Evolutionary conservation across 495 filamentous ascomycete species (phyloP).

Genomic region (Aspergillus steynii): DNA sequence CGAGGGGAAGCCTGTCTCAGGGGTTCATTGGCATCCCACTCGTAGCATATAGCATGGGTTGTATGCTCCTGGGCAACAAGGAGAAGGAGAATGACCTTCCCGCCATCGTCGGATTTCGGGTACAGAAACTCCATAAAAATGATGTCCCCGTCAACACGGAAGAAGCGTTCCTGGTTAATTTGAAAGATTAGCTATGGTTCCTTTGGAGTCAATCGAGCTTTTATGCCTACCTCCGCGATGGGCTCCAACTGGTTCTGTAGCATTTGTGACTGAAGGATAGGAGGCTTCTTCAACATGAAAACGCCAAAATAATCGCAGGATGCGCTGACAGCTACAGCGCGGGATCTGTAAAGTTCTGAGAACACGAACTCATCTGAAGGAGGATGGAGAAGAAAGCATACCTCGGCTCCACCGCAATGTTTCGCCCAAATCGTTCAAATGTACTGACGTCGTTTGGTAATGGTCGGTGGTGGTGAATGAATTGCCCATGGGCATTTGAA

Average conservation of each 20-base stretch:
- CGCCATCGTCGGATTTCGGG: slow-evolving; percentile 58
- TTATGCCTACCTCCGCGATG: slow-evolving; percentile 35
- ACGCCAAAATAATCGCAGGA: slow-evolving; percentile 59
- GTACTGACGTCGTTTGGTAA: slow-evolving; percentile 55
- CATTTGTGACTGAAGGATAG: slow-evolving; percentile 38
- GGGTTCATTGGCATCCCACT: slow-evolving; percentile 62
- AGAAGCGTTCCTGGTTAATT: slow-evolving; percentile 48
- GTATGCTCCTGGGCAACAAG: slow-evolving; percentile 60
- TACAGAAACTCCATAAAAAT: slow-evolving; percentile 86
- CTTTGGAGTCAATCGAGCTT: not conserved
- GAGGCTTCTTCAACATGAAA: slow-evolving; percentile 40
- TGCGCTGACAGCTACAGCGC: slow-evolving; percentile 66
- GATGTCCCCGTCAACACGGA: slow-evolving; percentile 70
- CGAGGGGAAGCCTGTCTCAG: slow-evolving; percentile 39
- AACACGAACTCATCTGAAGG: slow-evolving; percentile 1
- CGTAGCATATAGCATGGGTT: slow-evolving; percentile 68
- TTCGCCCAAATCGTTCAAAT: slow-evolving; percentile 66
- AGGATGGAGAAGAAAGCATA: slow-evolving; percentile 27
- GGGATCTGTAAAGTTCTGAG: slow-evolving; percentile 45
- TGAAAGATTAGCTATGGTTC: not conserved
- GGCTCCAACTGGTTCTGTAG: slow-evolving; percentile 32
- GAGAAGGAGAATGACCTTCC: slow-evolving; percentile 72
- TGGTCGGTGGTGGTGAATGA: slow-evolving; percentile 59
- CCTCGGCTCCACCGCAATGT: slow-evolving; percentile 81
- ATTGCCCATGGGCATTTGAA: slow-evolving; percentile 48